Conservation (phyloP, 306 rosid genomes). For the Mimosa bimucronata region DNA sequence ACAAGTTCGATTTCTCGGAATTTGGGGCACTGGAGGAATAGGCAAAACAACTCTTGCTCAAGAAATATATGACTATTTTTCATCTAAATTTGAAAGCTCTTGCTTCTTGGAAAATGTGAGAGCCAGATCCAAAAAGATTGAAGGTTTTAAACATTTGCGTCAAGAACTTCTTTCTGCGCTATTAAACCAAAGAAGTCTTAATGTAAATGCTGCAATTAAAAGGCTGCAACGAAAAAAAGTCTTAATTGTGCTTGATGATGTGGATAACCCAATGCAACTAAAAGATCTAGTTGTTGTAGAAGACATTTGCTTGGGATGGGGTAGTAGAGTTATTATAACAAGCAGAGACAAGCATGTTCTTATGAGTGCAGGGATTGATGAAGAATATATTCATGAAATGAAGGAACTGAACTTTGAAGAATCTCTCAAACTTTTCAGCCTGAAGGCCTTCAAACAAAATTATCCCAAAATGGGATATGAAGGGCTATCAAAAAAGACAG, state of each 20-base stretch:
- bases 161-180: slow-evolving; percentile 11
- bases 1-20: slow-evolving; percentile 17
- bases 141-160: slow-evolving; percentile 25
- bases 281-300: neutral
- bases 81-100: slow-evolving; percentile 25
- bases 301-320: neutral
- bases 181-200: neutral
- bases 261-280: slow-evolving; percentile 11
- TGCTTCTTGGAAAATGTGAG: slow-evolving; percentile 34
- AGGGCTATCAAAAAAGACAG: slow-evolving; percentile 2
- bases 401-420: slow-evolving; percentile 19
- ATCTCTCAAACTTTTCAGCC: slow-evolving; percentile 44
- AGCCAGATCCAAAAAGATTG: neutral
- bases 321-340: slow-evolving; percentile 41
- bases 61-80: slow-evolving; percentile 18
- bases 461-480: slow-evolving; percentile 27
- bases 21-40: slow-evolving; percentile 39
- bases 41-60: slow-evolving; percentile 16
- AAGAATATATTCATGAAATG: slow-evolving; percentile 13
- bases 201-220: neutral
- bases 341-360: slow-evolving; percentile 34
- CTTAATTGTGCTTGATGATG: slow-evolving; percentile 41
- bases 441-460: slow-evolving; percentile 33
- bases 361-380: slow-evolving; percentile 1
- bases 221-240: slow-evolving; percentile 28